Percentiles rank a stretch among this genome's conserved stretches.
phyloP scores from a whole-genome alignment of 129 eudicot species.

The Smallanthus sonchifolius region DNA sequence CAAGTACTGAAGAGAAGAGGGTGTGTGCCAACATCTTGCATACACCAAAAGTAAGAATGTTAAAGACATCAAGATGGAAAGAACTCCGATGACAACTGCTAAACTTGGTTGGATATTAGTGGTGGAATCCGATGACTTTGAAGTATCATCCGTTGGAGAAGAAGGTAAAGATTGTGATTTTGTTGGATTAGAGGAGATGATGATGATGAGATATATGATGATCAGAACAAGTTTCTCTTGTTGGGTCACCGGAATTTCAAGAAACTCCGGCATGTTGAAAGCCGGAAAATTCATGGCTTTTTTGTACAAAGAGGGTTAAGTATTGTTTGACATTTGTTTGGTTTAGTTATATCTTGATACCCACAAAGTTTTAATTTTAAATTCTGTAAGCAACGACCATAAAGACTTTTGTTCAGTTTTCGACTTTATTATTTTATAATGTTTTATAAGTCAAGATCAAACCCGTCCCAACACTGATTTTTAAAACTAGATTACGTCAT shows the following conservation, averaged over 20 bases:
- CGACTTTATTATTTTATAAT: no score
- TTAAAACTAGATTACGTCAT: no score
- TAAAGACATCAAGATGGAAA: conserved; percentile 50
- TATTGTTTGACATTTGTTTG: conserved; percentile 26
- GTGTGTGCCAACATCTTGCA: conserved; percentile 40
- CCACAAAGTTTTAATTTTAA: conserved; percentile 2
- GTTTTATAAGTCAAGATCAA: no score
- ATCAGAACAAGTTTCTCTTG: conserved; percentile 1
- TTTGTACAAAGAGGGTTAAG: conserved; percentile 14
- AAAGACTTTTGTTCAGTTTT: not conserved
- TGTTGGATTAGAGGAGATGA: conserved; percentile 16
- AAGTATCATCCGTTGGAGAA: not conserved
- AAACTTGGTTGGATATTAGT: conserved; percentile 59
- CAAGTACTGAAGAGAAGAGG: conserved; percentile 18
- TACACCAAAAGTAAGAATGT: conserved; percentile 55
- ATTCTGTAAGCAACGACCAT: conserved; percentile 22
- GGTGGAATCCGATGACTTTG: conserved; percentile 23
- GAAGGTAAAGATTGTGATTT: conserved; percentile 18
- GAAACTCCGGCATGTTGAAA: conserved; percentile 16
- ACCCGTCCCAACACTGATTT: no score
- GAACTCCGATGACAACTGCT: conserved; percentile 70
- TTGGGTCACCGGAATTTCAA: conserved; percentile 1
- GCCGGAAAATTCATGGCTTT: conserved; percentile 34
- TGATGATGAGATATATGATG: conserved; percentile 5
- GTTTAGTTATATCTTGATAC: conserved; percentile 32